These are phyloP conservation scores for Ganoderma boninense DNA, from an alignment of 1,284 basidiomycete genomes.

Conservation along the genomic window DNA sequence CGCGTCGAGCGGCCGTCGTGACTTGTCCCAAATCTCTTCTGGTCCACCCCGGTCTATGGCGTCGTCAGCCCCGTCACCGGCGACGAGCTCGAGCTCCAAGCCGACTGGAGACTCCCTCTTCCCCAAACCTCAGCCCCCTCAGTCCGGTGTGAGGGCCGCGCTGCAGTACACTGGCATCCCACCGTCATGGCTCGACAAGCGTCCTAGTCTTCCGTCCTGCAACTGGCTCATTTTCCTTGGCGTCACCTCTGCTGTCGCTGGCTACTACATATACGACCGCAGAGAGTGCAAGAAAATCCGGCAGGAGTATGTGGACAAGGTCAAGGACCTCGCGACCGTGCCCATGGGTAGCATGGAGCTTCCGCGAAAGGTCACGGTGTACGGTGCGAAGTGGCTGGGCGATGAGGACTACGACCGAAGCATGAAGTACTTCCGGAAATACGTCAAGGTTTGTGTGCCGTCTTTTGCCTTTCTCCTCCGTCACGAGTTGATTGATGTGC, in stretches of 20 bases:
- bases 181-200: conserved; percentile 74
- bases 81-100: conserved; percentile 38
- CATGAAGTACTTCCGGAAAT: conserved; percentile 91
- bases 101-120: conserved; percentile 37
- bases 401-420: conserved; percentile 93
- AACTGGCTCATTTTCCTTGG: conserved; percentile 95
- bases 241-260: conserved; percentile 74
- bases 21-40: conserved; percentile 17
- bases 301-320: conserved; percentile 81
- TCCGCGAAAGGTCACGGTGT: conserved; percentile 87
- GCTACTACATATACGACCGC: conserved; percentile 88
- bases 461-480: conserved; percentile 23
- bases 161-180: conserved; percentile 63
- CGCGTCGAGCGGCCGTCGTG: conserved; percentile 14
- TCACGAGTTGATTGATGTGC: conserved; percentile 14
- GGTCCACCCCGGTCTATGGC: conserved; percentile 16
- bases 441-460: conserved; percentile 83
- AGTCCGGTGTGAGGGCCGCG: conserved; percentile 44
- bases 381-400: conserved; percentile 91
- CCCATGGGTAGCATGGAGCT: conserved; percentile 72
- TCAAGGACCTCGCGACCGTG: conserved; percentile 79
- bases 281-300: conserved; percentile 80
- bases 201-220: conserved; percentile 85
- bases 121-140: conserved; percentile 32
- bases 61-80: conserved; percentile 27